Evolutionary conservation across 805 yeast species (phyloP).

Genomic region (Monosporozyma aquatica): DNA sequence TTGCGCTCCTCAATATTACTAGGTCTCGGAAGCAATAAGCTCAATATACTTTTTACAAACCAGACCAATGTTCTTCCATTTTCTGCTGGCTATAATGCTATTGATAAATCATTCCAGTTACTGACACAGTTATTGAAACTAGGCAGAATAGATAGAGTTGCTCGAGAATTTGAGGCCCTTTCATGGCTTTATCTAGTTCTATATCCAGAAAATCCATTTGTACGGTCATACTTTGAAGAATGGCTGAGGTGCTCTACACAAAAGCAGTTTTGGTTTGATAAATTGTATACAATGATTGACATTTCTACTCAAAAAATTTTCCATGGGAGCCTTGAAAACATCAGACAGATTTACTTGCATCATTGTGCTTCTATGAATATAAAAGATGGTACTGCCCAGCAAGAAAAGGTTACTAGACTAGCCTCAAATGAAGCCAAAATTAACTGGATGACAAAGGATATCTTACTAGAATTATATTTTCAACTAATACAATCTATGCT

Average conservation of each 20-base stretch:
- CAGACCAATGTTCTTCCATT: constrained; percentile 37
- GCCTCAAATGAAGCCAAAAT: constrained; percentile 13
- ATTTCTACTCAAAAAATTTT: constrained; percentile 37
- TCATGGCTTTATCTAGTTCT: constrained; percentile 54
- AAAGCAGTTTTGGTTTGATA: constrained; percentile 46
- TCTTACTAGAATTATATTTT: neutral
- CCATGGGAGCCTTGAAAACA: constrained; percentile 34
- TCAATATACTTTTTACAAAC: constrained; percentile 22
- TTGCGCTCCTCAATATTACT: constrained; percentile 11
- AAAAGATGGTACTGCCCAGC: constrained; percentile 21
- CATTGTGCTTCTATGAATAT: too few species aligned
- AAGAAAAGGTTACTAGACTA: constrained; percentile 43
- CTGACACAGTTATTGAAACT: constrained; percentile 50
- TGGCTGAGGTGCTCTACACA: constrained; percentile 52
- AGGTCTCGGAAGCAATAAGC: constrained; percentile 17
- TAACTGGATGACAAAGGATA: neutral
- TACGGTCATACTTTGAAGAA: constrained; percentile 40
- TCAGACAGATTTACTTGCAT: constrained; percentile 22
- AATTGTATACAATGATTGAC: constrained; percentile 42
- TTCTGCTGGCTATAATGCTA: constrained; percentile 35
- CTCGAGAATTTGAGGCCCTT: constrained; percentile 39
- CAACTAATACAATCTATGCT: too few species aligned
- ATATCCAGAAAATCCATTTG: constrained; percentile 35
- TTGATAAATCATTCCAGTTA: constrained; percentile 44
- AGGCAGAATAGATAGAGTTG: constrained; percentile 39